phyloP scores from a whole-genome alignment of 139 green algal genomes.

The Gonium pectorale region DNA sequence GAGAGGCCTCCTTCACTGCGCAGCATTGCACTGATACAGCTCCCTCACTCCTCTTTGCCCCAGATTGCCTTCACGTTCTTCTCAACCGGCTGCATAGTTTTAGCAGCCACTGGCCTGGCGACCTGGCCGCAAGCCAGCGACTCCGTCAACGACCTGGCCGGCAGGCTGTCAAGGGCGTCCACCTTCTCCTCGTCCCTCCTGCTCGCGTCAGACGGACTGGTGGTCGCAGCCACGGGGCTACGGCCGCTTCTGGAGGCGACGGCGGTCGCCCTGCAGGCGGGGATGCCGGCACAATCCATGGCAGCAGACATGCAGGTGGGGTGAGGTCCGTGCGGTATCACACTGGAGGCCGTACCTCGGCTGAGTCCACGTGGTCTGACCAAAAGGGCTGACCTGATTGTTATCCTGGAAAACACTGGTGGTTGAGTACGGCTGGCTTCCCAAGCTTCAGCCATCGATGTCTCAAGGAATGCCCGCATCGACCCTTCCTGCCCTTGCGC shows the following conservation, averaged over 20 bases:
- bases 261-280: background rate
- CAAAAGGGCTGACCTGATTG: background rate
- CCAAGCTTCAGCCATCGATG: too few relatives aligned
- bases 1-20: too few relatives aligned
- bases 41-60: background rate
- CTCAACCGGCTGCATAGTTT: background rate
- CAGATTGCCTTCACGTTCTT: slow-evolving; percentile 29
- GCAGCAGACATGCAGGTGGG: background rate
- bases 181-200: background rate
- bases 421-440: too few relatives aligned
- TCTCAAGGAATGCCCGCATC: too few relatives aligned
- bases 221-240: background rate
- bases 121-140: background rate
- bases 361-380: background rate
- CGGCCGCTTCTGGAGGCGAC: background rate
- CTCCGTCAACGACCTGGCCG: background rate
- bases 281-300: background rate
- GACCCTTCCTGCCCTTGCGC: background rate
- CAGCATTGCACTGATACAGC: too few relatives aligned
- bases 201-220: background rate
- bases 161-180: background rate
- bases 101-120: background rate
- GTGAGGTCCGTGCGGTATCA: background rate
- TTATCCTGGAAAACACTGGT: background rate
- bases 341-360: background rate